A percentile compares a stretch with the other conserved stretches of the same genome.
phyloP scores from a whole-genome alignment of 805 yeast genomes.

The Barnettozyma californica region DNA sequence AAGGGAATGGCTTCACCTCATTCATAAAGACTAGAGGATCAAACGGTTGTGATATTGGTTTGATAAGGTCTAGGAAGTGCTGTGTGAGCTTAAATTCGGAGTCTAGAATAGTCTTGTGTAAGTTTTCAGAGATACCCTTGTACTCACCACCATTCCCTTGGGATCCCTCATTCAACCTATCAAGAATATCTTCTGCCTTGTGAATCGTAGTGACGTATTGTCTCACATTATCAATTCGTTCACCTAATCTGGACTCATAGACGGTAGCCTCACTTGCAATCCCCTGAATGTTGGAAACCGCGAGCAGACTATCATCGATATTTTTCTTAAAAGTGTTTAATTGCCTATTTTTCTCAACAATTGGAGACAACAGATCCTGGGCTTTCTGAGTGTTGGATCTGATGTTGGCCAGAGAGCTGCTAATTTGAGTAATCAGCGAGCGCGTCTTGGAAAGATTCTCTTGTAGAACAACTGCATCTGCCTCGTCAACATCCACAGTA shows the following conservation, averaged over 20 bases:
- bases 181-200: conserved; percentile 41
- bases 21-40: conserved; percentile 39
- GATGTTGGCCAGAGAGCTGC: conserved; percentile 49
- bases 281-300: conserved; percentile 45
- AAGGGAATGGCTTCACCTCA: conserved; percentile 37
- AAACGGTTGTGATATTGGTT: conserved; percentile 35
- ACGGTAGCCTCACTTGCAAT: conserved; percentile 40
- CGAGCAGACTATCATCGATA: conserved; percentile 47
- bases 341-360: conserved; percentile 55
- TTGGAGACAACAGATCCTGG: conserved; percentile 63
- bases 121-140: conserved; percentile 59
- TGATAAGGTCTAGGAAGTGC: conserved; percentile 43
- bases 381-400: conserved; percentile 50
- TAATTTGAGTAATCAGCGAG: conserved; percentile 48
- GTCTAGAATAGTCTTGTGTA: conserved; percentile 48
- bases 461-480: conserved; percentile 77
- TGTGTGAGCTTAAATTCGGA: conserved; percentile 51
- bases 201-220: conserved; percentile 36
- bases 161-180: conserved; percentile 29
- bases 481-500: conserved; percentile 61
- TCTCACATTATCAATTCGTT: conserved; percentile 28
- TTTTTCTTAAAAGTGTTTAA: conserved; percentile 51
- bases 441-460: conserved; percentile 62
- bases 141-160: conserved; percentile 40
- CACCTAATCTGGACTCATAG: conserved; percentile 32